Percentiles rank a stretch among this genome's conserved stretches.
phyloP scores from a whole-genome alignment of 495 filamentous ascomycete genomes.

The Bryoglossum gracile region DNA sequence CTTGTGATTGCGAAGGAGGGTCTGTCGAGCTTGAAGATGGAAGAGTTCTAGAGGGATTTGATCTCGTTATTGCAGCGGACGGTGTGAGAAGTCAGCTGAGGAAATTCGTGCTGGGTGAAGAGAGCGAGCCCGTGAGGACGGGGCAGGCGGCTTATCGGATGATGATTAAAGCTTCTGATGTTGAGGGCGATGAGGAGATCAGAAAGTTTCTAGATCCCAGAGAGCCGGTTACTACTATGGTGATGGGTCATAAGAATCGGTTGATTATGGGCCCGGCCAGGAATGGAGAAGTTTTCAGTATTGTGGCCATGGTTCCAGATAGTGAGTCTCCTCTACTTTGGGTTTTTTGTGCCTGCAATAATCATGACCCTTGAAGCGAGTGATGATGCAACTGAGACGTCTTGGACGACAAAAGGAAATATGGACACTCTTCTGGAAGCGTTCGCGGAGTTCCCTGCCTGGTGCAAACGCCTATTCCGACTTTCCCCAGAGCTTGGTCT shows the following conservation, averaged over 20 bases:
- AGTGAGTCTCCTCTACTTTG: too few species aligned
- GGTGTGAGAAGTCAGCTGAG: constrained; percentile 19
- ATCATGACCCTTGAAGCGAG: too few species aligned
- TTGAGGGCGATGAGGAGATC: background rate
- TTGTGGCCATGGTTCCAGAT: constrained; percentile 24
- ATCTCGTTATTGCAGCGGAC: constrained; percentile 2
- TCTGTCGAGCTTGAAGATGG: constrained; percentile 4
- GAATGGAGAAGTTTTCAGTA: constrained; percentile 14
- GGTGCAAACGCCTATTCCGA: constrained; percentile 24
- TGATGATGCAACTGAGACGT: constrained; percentile 19
- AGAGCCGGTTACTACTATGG: constrained; percentile 6
- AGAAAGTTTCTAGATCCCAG: constrained; percentile 5
- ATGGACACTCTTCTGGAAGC: constrained; percentile 31
- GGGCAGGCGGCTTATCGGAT: constrained; percentile 8
- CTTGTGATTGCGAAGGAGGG: constrained; percentile 6
- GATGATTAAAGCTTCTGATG: background rate
- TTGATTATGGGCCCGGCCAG: constrained; percentile 6
- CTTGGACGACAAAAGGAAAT: constrained; percentile 29
- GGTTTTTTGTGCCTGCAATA: too few species aligned
- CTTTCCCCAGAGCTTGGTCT: constrained; percentile 22
- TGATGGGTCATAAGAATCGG: constrained; percentile 5
- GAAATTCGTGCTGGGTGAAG: background rate
- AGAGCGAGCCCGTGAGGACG: background rate
- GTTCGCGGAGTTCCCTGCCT: constrained; percentile 32
- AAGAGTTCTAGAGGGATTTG: background rate